phyloP scores from a whole-genome alignment of 352 stramenopile genomes.

The Pythium rhizo-oryzae region DNA sequence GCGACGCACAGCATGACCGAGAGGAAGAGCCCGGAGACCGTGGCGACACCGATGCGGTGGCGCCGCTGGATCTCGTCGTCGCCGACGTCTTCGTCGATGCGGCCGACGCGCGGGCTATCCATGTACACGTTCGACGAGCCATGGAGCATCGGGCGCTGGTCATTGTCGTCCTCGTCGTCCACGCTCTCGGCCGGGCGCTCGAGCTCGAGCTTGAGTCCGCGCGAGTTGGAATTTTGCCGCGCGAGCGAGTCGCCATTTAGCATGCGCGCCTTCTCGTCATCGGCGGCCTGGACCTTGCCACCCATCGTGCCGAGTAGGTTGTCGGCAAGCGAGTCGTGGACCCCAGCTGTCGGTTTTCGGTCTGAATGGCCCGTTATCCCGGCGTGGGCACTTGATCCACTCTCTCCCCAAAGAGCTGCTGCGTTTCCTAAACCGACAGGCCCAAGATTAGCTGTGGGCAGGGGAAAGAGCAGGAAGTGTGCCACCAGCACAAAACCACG shows the following conservation, averaged over 20 bases:
- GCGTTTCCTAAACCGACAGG: too few species aligned
- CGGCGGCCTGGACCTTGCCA: slow-evolving; percentile 21
- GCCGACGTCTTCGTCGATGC: slow-evolving; percentile 46
- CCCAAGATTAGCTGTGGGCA: too few species aligned
- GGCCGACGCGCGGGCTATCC: slow-evolving; percentile 59
- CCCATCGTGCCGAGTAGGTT: slow-evolving; percentile 9
- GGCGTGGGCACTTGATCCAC: too few species aligned
- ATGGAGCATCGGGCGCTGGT: slow-evolving; percentile 42
- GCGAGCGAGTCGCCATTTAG: slow-evolving; percentile 52
- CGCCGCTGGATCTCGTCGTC: slow-evolving; percentile 56
- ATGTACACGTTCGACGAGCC: slow-evolving; percentile 63
- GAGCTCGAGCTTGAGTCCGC: slow-evolving; percentile 34
- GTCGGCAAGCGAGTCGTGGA: too few species aligned
- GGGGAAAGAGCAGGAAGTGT: too few species aligned
- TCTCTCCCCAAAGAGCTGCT: too few species aligned
- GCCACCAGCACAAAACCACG: too few species aligned
- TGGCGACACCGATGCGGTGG: slow-evolving; percentile 56
- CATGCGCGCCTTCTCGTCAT: slow-evolving; percentile 56
- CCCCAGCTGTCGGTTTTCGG: neutral
- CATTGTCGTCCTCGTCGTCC: slow-evolving; percentile 45
- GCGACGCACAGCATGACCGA: slow-evolving; percentile 65
- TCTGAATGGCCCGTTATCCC: neutral
- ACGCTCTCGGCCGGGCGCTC: slow-evolving; percentile 28
- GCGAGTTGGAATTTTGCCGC: neutral
- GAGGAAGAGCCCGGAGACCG: slow-evolving; percentile 59